Percentiles rank a stretch among this genome's conserved stretches.
Evolutionary conservation across 768 basidiomycete genomes (phyloP).

Genomic region (Pleurotus salmoneostramineus): DNA sequence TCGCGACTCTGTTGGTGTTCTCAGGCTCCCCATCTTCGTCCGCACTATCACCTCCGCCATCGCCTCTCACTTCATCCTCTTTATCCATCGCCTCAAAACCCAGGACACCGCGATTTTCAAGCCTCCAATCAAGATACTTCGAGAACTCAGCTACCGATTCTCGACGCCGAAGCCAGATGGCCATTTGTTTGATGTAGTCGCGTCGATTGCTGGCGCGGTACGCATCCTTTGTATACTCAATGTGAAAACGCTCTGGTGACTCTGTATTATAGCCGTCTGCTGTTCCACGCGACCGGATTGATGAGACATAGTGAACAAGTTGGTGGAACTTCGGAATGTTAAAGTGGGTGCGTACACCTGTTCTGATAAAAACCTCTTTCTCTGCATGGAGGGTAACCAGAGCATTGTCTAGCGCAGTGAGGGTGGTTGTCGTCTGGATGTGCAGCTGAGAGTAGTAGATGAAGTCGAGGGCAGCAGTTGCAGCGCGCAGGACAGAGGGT

Average conservation of each 20-base stretch:
- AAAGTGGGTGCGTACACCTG: conserved; percentile 21
- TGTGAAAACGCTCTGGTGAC: conserved; percentile 29
- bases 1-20: too few species aligned
- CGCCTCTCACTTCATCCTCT: too few species aligned
- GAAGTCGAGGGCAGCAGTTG: too few species aligned
- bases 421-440: conserved; percentile 17
- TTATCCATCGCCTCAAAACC: too few species aligned
- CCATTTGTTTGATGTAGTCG: conserved; percentile 30
- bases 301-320: conserved; percentile 22
- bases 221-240: conserved; percentile 31
- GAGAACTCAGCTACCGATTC: conserved; percentile 17
- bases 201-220: conserved; percentile 18
- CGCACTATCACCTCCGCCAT: too few species aligned
- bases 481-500: conserved; percentile 10
- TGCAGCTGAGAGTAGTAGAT: conserved; percentile 16
- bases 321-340: conserved; percentile 31
- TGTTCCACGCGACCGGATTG: conserved; percentile 20
- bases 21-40: too few species aligned
- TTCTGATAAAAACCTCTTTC: conserved; percentile 21
- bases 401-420: conserved; percentile 15
- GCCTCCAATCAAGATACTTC: not conserved
- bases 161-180: conserved; percentile 24
- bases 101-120: not conserved
- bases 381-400: conserved; percentile 19
- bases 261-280: conserved; percentile 26